These are phyloP conservation scores for Heritiera fomes DNA, from an alignment of 345 rosid genomes.

Conservation along the genomic window DNA sequence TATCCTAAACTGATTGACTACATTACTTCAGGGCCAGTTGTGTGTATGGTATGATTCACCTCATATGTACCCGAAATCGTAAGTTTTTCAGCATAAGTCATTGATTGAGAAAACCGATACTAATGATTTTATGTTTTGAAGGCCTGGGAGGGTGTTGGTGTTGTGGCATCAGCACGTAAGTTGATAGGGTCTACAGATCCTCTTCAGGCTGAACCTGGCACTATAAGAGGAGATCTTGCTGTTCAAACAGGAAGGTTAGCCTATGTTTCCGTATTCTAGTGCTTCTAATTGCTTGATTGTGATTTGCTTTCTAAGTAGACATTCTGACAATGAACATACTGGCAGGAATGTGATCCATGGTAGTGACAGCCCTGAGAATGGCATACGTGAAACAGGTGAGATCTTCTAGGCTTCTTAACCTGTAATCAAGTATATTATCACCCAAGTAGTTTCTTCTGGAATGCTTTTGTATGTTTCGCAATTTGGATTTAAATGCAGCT, in stretches of 20 bases:
- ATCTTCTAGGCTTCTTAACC: background rate
- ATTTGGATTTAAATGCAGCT: background rate
- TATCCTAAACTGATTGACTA: conserved; percentile 76
- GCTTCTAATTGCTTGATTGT: background rate
- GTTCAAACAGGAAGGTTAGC: conserved; percentile 97
- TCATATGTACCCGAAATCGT: background rate
- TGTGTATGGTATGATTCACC: conserved; percentile 76
- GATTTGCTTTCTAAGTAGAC: background rate
- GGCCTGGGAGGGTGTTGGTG: conserved; percentile 99
- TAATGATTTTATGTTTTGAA: conserved; percentile 29
- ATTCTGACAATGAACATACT: conserved; percentile 28
- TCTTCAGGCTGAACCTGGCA: conserved; percentile 97
- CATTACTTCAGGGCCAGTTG: conserved; percentile 95
- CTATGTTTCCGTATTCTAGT: background rate
- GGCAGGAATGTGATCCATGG: conserved; percentile 95
- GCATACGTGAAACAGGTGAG: conserved; percentile 86
- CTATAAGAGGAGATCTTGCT: conserved; percentile 93
- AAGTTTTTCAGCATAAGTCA: background rate
- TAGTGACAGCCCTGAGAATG: conserved; percentile 96
- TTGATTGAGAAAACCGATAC: conserved; percentile 9
- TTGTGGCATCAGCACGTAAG: conserved; percentile 93
- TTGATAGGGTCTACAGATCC: conserved; percentile 92
- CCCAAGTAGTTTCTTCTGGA: background rate
- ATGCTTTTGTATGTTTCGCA: background rate
- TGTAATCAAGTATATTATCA: background rate